Evolutionary conservation across 2,329 filamentous ascomycete genomes (phyloP).

Genomic region (Hyphodiscus sp.): DNA sequence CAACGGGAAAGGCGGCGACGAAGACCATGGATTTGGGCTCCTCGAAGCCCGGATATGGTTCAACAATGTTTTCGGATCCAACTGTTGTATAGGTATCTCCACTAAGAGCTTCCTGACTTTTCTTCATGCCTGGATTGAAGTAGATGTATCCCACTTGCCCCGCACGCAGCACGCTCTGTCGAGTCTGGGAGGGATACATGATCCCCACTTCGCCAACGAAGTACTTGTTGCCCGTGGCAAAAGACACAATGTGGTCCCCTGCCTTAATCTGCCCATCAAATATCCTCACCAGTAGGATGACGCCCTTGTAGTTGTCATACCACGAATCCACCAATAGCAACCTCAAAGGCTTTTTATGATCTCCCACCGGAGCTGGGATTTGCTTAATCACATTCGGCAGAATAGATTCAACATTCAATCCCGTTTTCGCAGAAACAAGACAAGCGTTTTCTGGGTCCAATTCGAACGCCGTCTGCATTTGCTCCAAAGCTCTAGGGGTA

Average conservation of each 20-base stretch:
- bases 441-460: constrained; percentile 69
- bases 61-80: constrained; percentile 67
- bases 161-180: constrained; percentile 73
- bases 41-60: constrained; percentile 85
- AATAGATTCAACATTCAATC: constrained; percentile 76
- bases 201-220: constrained; percentile 95
- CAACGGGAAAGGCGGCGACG: constrained; percentile 90
- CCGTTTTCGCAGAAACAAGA: constrained; percentile 88
- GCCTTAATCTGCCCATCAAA: constrained; percentile 82
- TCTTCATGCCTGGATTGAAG: constrained; percentile 99
- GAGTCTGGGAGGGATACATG: constrained; percentile 82
- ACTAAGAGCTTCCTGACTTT: constrained; percentile 88
- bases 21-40: constrained; percentile 99
- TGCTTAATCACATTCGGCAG: constrained; percentile 79
- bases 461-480: constrained; percentile 84
- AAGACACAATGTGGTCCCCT: constrained; percentile 80
- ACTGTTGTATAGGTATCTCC: constrained; percentile 90
- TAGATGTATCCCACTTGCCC: constrained; percentile 95
- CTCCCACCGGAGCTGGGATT: constrained; percentile 74
- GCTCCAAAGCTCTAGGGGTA: constrained; percentile 74
- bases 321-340: constrained; percentile 93
- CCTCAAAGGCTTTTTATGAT: constrained; percentile 65
- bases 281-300: constrained; percentile 81
- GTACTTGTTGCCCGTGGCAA: constrained; percentile 85
- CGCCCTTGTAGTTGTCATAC: constrained; percentile 95